These are phyloP conservation scores for Whalleya microplaca DNA, from an alignment of 2,329 filamentous ascomycete genomes.

Conservation along the genomic window DNA sequence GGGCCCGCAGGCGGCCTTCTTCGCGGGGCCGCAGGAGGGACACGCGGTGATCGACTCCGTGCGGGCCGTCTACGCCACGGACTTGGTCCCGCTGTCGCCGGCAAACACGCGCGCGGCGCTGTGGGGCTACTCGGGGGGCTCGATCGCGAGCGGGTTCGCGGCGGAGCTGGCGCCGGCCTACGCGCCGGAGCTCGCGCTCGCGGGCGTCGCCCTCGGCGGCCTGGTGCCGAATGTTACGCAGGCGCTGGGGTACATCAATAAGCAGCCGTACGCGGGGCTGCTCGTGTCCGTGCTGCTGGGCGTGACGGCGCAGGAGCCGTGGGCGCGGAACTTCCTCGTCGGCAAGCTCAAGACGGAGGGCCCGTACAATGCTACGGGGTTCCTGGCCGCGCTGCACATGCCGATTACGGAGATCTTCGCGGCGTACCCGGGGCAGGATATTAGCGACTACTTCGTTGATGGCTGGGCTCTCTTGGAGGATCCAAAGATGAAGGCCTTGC, in stretches of 20 bases:
- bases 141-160: conserved; percentile 56
- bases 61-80: conserved; percentile 12
- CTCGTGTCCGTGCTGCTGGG: conserved; percentile 39
- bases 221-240: conserved; percentile 31
- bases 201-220: conserved; percentile 53
- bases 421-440: conserved; percentile 33
- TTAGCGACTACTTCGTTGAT: conserved; percentile 36
- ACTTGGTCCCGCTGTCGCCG: conserved; percentile 1
- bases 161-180: conserved; percentile 55
- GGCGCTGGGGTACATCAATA: conserved; percentile 37
- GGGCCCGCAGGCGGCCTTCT: conserved; percentile 42
- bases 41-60: conserved; percentile 23
- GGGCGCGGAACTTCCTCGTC: conserved; percentile 29
- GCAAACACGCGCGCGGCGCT: conserved; percentile 39
- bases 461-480: conserved; percentile 27
- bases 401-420: conserved; percentile 24
- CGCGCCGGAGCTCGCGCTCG: conserved; percentile 54
- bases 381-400: conserved; percentile 28
- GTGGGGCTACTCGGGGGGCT: conserved; percentile 61
- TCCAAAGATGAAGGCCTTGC: conserved; percentile 30
- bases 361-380: conserved; percentile 32
- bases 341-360: conserved; percentile 34
- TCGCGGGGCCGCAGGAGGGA: conserved; percentile 12
- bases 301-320: conserved; percentile 36
- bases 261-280: conserved; percentile 36